phyloP scores from a whole-genome alignment of 1,284 basidiomycete species.

The Cryptococcus amylolentus region DNA sequence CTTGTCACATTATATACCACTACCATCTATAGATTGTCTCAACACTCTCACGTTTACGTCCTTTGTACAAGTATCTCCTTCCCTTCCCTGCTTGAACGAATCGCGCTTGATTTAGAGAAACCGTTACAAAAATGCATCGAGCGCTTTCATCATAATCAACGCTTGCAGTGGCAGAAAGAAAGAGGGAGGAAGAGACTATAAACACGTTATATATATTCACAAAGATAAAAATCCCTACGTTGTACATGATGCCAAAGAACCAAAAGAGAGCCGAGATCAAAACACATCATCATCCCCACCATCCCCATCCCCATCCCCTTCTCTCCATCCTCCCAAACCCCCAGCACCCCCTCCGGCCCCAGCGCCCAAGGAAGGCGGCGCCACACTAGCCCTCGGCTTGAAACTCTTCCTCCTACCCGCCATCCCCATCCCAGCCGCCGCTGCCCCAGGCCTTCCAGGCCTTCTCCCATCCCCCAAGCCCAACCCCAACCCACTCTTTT shows the following conservation, averaged over 20 bases:
- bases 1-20: too few species aligned
- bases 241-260: background rate
- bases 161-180: background rate
- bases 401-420: slow-evolving; percentile 65
- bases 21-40: too few species aligned
- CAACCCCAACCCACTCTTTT: background rate
- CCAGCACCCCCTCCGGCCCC: background rate
- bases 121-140: background rate
- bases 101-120: too few species aligned
- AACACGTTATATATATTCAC: background rate
- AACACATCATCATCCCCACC: slow-evolving; percentile 17
- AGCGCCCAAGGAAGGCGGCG: background rate
- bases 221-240: too few species aligned
- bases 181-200: background rate
- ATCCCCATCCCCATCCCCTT: background rate
- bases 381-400: slow-evolving; percentile 28
- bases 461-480: background rate
- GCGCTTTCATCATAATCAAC: background rate
- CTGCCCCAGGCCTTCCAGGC: slow-evolving; percentile 41
- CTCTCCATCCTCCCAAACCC: slow-evolving; percentile 3
- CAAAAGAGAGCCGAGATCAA: background rate
- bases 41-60: too few species aligned
- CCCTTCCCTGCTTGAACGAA: too few species aligned
- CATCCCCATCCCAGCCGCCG: slow-evolving; percentile 51
- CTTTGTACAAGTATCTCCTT: too few species aligned